Base-by-base conservation (phyloP, 1,139 yeast species). In the Protomyces inouyei region DNA sequence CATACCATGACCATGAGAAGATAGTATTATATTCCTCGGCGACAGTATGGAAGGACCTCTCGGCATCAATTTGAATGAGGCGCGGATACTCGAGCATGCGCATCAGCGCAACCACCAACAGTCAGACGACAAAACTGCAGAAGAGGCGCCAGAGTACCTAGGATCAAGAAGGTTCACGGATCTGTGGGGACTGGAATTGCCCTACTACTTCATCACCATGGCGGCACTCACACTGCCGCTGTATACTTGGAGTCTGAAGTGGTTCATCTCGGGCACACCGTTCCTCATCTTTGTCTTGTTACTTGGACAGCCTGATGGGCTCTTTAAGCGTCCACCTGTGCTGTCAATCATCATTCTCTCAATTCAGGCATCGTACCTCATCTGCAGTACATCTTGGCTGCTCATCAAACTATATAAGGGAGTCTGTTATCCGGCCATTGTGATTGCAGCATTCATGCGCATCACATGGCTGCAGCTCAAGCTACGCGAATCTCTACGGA, bases 301-400 rank as follows among this genome's bases (percentile, higher is more conserved):
- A 8, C 54, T 51, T 10, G 63, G 63, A 4, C 43, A 40, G 12
- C 43, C 54, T 9, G 57, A 51, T 5, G 40, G 35, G n/a, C 36
- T 59, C 12, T 59, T 55, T 8, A 10, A 16, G 35, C 43, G 51
- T 9, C 57, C 63, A 12, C 43, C 32, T 23, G 23, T 59, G 32
- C 40, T 59, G 35, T 35, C 48, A 1, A 5, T 32, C 45, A 21
- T 51, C 32, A 37, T 59, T 12, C 35, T 40, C 21, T 10, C 23
- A 18, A 45, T 59, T n/a, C 53, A 59, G 14, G 36, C 43, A 21
- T 48, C 36, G 16, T 59, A 59, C 54, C 35, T 55, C 1, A 14
- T 59, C n/a, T 53, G 43, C 52, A 59, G 52, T 35, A 59, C 63
- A 14, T 59, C 63, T 10, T 59, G 63, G 63, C 45, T 59, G 23